Percentiles rank a stretch among this genome's conserved stretches.
Evolutionary conservation across 2,329 filamentous ascomycete genomes (phyloP).

Genomic region (Septoria linicola): DNA sequence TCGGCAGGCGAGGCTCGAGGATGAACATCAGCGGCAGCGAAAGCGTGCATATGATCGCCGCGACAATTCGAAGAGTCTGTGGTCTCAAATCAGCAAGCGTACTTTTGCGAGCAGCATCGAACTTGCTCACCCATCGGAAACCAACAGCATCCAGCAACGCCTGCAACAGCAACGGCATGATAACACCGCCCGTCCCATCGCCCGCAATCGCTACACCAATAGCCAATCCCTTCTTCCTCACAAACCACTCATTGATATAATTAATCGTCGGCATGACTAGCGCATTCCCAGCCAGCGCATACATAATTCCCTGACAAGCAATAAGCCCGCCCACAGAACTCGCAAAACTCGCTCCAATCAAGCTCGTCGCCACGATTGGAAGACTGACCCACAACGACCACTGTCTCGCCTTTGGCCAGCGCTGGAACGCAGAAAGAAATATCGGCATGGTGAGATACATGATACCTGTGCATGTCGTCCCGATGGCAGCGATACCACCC

Average conservation of each 20-base stretch:
- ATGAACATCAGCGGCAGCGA: conserved; percentile 22
- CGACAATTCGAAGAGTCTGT: conserved; percentile 23
- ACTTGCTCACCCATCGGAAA: conserved; percentile 31
- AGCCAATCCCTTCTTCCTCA: conserved; percentile 47
- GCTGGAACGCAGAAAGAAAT: conserved; percentile 41
- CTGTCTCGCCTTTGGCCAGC: conserved; percentile 33
- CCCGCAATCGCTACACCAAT: conserved; percentile 49
- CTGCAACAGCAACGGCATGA: conserved; percentile 48
- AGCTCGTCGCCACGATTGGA: conserved; percentile 37
- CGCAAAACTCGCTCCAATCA: conserved; percentile 41
- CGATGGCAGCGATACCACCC: conserved; percentile 46
- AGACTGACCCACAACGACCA: conserved; percentile 39
- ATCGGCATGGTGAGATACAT: conserved; percentile 50
- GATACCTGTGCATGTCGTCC: conserved; percentile 42
- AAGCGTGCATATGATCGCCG: conserved; percentile 18
- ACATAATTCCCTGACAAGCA: conserved; percentile 43
- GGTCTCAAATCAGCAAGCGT: conserved; percentile 1
- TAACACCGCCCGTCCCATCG: conserved; percentile 48
- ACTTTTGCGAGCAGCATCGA: too few species aligned
- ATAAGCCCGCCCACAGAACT: conserved; percentile 41
- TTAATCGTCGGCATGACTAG: conserved; percentile 23
- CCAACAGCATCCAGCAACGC: conserved; percentile 45
- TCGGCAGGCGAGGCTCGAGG: conserved; percentile 31
- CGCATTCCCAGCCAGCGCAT: conserved; percentile 32
- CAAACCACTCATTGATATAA: conserved; percentile 25